These are phyloP conservation scores for Penicillium janthinellum DNA, from an alignment of 2,329 filamentous ascomycete genomes.

Conservation along the genomic window DNA sequence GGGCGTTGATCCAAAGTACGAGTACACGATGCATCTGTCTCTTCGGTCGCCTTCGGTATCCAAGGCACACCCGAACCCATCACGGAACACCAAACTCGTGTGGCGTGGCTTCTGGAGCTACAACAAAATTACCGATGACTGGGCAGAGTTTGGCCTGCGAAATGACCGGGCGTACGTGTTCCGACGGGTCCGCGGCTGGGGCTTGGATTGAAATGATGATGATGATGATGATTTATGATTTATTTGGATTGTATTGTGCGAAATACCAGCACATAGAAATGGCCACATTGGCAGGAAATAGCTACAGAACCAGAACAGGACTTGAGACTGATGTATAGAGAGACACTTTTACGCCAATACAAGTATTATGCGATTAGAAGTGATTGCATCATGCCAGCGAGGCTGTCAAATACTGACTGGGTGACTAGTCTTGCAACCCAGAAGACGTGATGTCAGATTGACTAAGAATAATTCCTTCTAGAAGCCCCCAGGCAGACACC, in stretches of 20 bases:
- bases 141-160: slow-evolving; percentile 73
- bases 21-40: slow-evolving; percentile 78
- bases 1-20: slow-evolving; percentile 75
- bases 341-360: too few species aligned
- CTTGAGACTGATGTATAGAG: neutral
- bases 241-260: neutral
- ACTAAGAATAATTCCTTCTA: slow-evolving; percentile 1
- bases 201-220: slow-evolving; percentile 37
- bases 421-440: neutral
- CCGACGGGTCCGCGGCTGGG: slow-evolving; percentile 63
- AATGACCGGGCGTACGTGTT: slow-evolving; percentile 65
- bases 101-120: slow-evolving; percentile 94
- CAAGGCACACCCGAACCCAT: slow-evolving; percentile 40
- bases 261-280: neutral
- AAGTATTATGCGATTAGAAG: too few species aligned
- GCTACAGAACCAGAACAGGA: neutral
- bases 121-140: slow-evolving; percentile 86
- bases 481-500: neutral
- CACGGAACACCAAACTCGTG: slow-evolving; percentile 79
- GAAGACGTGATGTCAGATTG: neutral
- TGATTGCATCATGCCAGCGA: neutral
- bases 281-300: neutral
- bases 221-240: slow-evolving; percentile 6
- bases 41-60: slow-evolving; percentile 63
- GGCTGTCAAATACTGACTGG: neutral